These are phyloP conservation scores for Rhododendron griersonianum DNA, from an alignment of 148 eudicot genomes.

Conservation along the genomic window DNA sequence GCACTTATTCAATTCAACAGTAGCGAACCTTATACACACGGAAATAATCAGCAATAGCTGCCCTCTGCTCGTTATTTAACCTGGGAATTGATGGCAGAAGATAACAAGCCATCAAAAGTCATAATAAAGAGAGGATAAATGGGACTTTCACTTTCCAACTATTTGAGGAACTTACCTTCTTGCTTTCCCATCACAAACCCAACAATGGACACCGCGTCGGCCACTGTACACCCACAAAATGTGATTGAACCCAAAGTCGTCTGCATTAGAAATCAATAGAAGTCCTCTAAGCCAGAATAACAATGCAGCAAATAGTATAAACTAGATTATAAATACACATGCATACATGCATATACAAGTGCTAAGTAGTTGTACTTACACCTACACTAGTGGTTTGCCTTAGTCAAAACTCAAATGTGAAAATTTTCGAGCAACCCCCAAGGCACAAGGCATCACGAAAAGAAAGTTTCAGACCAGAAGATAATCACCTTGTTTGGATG, in stretches of 20 bases:
- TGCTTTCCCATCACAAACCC: constrained; percentile 99
- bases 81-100: constrained; percentile 30
- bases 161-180: constrained; percentile 52
- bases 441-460: background rate
- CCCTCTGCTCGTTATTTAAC: constrained; percentile 78
- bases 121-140: background rate
- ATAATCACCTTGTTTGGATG: no score
- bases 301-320: background rate
- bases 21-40: constrained; percentile 62
- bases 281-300: background rate
- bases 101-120: constrained; percentile 7
- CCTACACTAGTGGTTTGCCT: background rate
- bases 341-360: background rate
- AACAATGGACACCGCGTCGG: constrained; percentile 95
- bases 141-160: background rate
- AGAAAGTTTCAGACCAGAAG: background rate
- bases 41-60: constrained; percentile 75
- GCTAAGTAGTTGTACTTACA: background rate
- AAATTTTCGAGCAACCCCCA: background rate
- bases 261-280: constrained; percentile 29
- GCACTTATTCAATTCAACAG: background rate
- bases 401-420: background rate
- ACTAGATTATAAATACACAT: background rate
- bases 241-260: constrained; percentile 91
- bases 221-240: constrained; percentile 97